Evolutionary conservation across 129 eudicot genomes (phyloP).

Genomic region (Tanacetum coccineum): DNA sequence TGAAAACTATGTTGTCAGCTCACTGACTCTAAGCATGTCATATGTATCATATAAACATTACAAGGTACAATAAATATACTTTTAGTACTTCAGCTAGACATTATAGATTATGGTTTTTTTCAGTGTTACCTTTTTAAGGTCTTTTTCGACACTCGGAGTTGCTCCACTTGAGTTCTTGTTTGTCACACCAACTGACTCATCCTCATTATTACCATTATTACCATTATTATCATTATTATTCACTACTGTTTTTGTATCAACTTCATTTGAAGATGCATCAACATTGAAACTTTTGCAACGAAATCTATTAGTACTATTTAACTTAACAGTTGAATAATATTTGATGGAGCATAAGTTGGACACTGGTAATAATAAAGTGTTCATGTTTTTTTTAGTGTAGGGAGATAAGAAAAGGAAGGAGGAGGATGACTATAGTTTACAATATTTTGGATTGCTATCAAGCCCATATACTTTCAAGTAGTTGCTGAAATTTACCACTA

Average conservation of each 20-base stretch:
- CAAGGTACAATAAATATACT: background rate
- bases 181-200: constrained; percentile 23
- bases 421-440: too few relatives aligned
- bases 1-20: too few relatives aligned
- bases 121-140: constrained; percentile 61
- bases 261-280: constrained; percentile 44
- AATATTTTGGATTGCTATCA: too few relatives aligned
- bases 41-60: too few relatives aligned
- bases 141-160: constrained; percentile 46
- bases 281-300: constrained; percentile 19
- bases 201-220: constrained; percentile 20
- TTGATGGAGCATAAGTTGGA: constrained; percentile 25
- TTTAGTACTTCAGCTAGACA: background rate
- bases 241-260: constrained; percentile 37
- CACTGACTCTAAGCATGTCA: too few relatives aligned
- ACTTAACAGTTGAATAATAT: constrained; percentile 20
- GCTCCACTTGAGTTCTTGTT: constrained; percentile 24
- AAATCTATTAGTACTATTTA: background rate
- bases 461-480: too few relatives aligned
- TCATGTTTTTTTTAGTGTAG: constrained; percentile 44
- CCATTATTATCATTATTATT: constrained; percentile 28
- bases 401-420: constrained; percentile 17
- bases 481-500: too few relatives aligned
- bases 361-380: constrained; percentile 39
- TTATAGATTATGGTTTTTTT: background rate